Conservation (phyloP, 2,329 filamentous ascomycete genomes). For the Aureobasidium musti region DNA sequence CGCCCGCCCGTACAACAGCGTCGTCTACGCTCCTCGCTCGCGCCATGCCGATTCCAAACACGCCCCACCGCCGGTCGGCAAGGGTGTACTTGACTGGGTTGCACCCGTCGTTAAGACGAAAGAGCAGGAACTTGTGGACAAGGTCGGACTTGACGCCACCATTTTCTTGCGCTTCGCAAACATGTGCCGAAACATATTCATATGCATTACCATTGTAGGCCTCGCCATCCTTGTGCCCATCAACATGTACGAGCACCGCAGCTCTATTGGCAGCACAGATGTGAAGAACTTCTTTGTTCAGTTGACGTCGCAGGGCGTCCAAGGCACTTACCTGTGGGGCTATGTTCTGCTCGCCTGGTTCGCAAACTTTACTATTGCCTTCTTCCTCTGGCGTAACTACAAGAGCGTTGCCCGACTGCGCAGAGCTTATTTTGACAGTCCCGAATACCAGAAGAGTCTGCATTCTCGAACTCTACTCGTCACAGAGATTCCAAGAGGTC, state of each 20-base stretch:
- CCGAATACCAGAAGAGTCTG: slow-evolving; percentile 84
- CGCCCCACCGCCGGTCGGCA: slow-evolving; percentile 81
- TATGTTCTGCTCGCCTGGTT: slow-evolving; percentile 62
- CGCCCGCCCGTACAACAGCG: slow-evolving; percentile 83
- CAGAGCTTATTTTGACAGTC: slow-evolving; percentile 76
- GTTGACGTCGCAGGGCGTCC: slow-evolving; percentile 60
- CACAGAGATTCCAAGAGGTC: slow-evolving; percentile 78
- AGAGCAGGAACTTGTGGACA: slow-evolving; percentile 75
- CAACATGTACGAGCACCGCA: slow-evolving; percentile 57
- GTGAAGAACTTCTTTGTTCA: slow-evolving; percentile 51
- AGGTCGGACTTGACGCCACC: slow-evolving; percentile 86
- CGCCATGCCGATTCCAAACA: slow-evolving; percentile 92
- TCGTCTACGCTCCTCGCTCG: slow-evolving; percentile 91
- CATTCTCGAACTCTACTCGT: slow-evolving; percentile 71
- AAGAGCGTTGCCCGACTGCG: slow-evolving; percentile 69
- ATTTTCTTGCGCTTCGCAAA: slow-evolving; percentile 84
- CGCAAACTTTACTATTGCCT: slow-evolving; percentile 73
- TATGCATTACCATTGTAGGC: slow-evolving; percentile 69
- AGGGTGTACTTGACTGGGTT: slow-evolving; percentile 86
- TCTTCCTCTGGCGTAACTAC: slow-evolving; percentile 91
- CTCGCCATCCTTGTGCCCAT: slow-evolving; percentile 78
- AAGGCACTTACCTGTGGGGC: slow-evolving; percentile 57
- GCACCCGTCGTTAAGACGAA: slow-evolving; percentile 73
- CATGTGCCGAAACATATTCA: slow-evolving; percentile 92
- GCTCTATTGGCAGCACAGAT: slow-evolving; percentile 34